Percentiles rank a stretch among this genome's conserved stretches.
These are phyloP conservation scores for Avena insularis DNA, from an alignment of 176 grass and related monocot species.

Conservation along the genomic window DNA sequence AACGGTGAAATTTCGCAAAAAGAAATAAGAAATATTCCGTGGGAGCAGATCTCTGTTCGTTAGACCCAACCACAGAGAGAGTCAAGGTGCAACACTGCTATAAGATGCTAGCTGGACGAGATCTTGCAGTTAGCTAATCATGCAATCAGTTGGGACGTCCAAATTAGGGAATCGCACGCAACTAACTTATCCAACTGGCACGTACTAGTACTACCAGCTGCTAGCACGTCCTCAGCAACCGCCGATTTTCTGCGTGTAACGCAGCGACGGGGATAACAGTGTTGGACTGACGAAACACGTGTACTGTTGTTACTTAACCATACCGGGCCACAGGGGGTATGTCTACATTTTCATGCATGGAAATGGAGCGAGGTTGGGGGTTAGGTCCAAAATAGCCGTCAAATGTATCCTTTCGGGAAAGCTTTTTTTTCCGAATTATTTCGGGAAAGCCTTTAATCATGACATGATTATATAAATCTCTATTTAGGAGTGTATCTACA, in stretches of 20 bases:
- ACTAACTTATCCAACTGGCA: constrained; percentile 10
- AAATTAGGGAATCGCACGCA: constrained; percentile 17
- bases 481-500: too few species aligned
- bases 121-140: constrained; percentile 23
- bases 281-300: neutral
- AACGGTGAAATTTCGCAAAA: too few species aligned
- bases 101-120: neutral
- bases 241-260: neutral
- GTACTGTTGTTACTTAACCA: neutral
- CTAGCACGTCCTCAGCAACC: neutral
- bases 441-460: neutral
- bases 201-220: neutral
- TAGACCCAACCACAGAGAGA: too few species aligned
- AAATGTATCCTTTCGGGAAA: neutral
- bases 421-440: neutral
- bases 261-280: neutral
- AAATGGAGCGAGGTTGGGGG: neutral
- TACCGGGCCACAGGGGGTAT: neutral
- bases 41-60: too few species aligned
- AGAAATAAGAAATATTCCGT: too few species aligned
- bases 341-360: neutral
- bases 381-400: neutral
- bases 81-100: too few species aligned
- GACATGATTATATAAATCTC: too few species aligned
- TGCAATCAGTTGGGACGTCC: constrained; percentile 12